These are phyloP conservation scores for Eragrostis curvula DNA, from an alignment of 176 grass and related monocot species.

Conservation along the genomic window DNA sequence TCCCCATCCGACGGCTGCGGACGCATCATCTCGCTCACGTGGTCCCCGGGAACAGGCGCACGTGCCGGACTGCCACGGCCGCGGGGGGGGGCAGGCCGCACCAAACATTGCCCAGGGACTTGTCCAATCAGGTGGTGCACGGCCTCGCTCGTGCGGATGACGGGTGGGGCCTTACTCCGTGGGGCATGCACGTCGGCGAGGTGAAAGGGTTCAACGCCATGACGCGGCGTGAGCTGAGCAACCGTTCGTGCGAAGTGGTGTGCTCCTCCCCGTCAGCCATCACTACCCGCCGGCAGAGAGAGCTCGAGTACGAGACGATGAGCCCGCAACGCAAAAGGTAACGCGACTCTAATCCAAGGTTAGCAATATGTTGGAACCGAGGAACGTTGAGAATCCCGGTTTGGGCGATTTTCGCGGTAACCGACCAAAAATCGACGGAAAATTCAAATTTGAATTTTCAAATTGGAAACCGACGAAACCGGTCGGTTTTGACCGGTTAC, in stretches of 20 bases:
- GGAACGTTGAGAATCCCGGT: too few species aligned
- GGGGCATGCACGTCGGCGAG: not conserved
- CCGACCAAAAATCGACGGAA: too few species aligned
- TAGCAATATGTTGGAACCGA: too few species aligned
- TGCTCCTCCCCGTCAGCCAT: too few species aligned
- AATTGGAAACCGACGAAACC: too few species aligned
- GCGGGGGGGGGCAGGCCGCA: constrained; percentile 3
- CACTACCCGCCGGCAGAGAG: not conserved
- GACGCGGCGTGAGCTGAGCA: too few species aligned
- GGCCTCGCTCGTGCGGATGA: constrained; percentile 5
- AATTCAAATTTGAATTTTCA: too few species aligned
- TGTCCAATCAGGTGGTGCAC: constrained; percentile 41
- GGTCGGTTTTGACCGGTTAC: too few species aligned
- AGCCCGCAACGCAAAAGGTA: not conserved
- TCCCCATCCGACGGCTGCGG: constrained; percentile 33
- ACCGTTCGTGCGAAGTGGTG: too few species aligned
- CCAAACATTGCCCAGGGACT: constrained; percentile 15
- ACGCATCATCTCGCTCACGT: not conserved
- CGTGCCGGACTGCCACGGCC: constrained; percentile 42
- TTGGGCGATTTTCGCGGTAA: too few species aligned
- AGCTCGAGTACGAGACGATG: not conserved
- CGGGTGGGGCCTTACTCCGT: not conserved
- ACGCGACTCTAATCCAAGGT: not conserved
- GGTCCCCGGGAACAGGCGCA: constrained; percentile 52
- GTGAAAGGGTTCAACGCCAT: not conserved